Evolutionary conservation across 768 basidiomycete species (phyloP), one percentile per base, ranked within the genome.

Genomic region (Fibroporia radiculosa): DNA sequence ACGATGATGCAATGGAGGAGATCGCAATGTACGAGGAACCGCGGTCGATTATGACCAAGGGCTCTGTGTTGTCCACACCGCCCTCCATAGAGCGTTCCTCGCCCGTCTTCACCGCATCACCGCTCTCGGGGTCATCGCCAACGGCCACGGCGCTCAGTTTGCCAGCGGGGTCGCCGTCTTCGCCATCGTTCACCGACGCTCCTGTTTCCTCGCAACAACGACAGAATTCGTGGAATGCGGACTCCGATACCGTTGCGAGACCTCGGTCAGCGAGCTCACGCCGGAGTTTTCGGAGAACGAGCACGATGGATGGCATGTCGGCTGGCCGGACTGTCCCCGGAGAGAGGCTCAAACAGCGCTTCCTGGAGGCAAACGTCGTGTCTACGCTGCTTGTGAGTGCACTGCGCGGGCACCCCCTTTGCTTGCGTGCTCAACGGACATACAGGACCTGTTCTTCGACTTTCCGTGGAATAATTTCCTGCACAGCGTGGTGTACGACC

Each of bases 401-500:
- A 35, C 16, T 27, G 10, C 25, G 41, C 29, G 31, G 39, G n/a
- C 27, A 22, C 33, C 42, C 7, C 6, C 12, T 24, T 20, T 8
- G 8, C 11, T n/a, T 19, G 18, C n/a, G n/a, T 16, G 6, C 27
- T 42, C 27, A 42, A 12, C 6, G 16, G 12, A 7, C 13, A 20
- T 35, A 19, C 55, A 95, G 92, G 88, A 93, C 55, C 72, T 97
- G 28, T 97, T 97, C 71, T 97, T 97, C 60, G 83, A 86, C 48
- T 96, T 84, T 56, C 93, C 93, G 0, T 91, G 89, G 84, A 97
- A 99, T 65, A 97, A 98, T 60, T 98, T 98, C 62, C 66, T 98
- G 24, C 96, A 99, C 61, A 92, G 89, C 56, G 84, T 93, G 24
- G 91, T 96, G 14, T 98, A 98, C 59, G 96, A 99, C 61, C 70